Percentiles rank a stretch among this genome's conserved stretches.
Conservation (phyloP, 192 early-diverging fungal species). For the Kickxella alabastrina region DNA sequence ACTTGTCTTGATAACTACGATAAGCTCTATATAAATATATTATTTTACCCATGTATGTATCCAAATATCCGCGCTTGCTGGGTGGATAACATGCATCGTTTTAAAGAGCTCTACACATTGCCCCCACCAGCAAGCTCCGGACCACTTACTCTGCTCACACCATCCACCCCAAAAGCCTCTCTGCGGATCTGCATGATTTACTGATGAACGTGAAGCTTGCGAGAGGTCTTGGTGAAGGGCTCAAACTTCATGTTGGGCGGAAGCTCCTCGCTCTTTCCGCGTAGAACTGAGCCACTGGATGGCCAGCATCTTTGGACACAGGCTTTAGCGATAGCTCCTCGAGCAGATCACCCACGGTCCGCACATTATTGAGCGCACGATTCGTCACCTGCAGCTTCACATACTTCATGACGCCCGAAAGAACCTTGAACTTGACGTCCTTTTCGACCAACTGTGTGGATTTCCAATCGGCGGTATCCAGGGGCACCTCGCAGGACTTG, state of each 20-base stretch:
- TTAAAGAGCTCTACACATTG: too few species aligned
- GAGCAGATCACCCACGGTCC: conserved; percentile 38
- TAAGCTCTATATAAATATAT: too few species aligned
- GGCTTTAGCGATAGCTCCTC: conserved; percentile 30
- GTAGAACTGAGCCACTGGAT: conserved; percentile 42
- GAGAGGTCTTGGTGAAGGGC: conserved; percentile 30
- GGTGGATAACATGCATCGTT: too few species aligned
- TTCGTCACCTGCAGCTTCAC: conserved; percentile 27
- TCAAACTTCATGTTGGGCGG: conserved; percentile 52
- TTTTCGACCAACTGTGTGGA: conserved; percentile 20
- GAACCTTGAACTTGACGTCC: conserved; percentile 36
- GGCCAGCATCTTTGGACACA: conserved; percentile 30
- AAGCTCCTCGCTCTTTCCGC: conserved; percentile 13
- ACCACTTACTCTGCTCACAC: too few species aligned
- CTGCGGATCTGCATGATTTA: too few species aligned
- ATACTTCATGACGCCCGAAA: conserved; percentile 31
- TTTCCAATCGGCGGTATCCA: conserved; percentile 32
- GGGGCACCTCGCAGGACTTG: conserved; percentile 6
- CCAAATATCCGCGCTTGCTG: too few species aligned
- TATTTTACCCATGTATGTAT: too few species aligned
- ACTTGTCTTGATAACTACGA: too few species aligned
- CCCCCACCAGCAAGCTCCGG: too few species aligned
- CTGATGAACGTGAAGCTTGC: conserved; percentile 39
- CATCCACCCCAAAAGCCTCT: too few species aligned
- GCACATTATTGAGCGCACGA: conserved; percentile 44